These are phyloP conservation scores for Taphrina flavorubra DNA, from an alignment of 1,139 yeast genomes.

Conservation along the genomic window DNA sequence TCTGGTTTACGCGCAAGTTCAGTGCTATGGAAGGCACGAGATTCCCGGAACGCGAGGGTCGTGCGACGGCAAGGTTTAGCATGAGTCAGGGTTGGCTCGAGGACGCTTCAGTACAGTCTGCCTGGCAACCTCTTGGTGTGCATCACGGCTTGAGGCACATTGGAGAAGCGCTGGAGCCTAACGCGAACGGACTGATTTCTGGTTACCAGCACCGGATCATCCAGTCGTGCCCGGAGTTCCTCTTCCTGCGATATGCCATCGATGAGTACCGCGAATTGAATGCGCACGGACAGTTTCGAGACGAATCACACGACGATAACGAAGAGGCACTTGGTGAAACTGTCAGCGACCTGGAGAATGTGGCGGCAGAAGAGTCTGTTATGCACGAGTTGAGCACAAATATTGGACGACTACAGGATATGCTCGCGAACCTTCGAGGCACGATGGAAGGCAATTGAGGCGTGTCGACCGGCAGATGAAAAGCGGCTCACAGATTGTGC, in stretches of 20 bases:
- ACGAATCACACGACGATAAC: neutral
- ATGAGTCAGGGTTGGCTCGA: constrained; percentile 30
- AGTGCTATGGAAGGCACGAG: constrained; percentile 18
- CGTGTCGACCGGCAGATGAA: too few species aligned
- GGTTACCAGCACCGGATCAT: constrained; percentile 18
- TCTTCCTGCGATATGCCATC: constrained; percentile 19
- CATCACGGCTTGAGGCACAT: constrained; percentile 33
- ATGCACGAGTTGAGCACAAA: constrained; percentile 7
- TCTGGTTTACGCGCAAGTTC: constrained; percentile 30
- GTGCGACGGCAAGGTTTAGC: constrained; percentile 13
- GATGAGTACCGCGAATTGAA: constrained; percentile 14
- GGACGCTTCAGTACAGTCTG: neutral
- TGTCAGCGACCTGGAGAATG: neutral
- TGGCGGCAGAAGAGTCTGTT: neutral
- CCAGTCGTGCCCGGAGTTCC: constrained; percentile 32
- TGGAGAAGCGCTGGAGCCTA: constrained; percentile 8
- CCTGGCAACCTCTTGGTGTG: constrained; percentile 33
- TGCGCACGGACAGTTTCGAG: neutral
- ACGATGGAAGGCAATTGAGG: neutral
- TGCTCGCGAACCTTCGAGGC: neutral
- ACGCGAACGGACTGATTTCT: constrained; percentile 2
- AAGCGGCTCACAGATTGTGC: too few species aligned
- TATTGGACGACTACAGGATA: neutral
- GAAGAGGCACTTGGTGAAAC: neutral
- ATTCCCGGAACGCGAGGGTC: constrained; percentile 31